phyloP scores from a whole-genome alignment of 345 rosid genomes.

The Raphanus raphanistrum region DNA sequence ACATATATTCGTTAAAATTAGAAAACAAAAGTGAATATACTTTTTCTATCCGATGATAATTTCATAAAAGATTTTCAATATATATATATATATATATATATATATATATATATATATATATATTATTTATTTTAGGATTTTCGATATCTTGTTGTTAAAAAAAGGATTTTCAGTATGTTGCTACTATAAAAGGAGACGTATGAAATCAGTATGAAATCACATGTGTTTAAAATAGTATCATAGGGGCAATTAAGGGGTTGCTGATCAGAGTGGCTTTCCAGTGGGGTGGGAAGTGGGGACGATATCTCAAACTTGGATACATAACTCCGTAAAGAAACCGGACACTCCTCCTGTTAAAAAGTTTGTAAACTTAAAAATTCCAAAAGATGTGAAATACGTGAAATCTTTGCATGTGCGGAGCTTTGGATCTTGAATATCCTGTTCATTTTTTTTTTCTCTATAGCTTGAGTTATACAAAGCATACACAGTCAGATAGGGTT shows the following conservation, averaged over 20 bases:
- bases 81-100: too few species aligned
- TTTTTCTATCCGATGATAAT: background rate
- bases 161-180: too few species aligned
- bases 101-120: background rate
- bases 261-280: conserved; percentile 10
- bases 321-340: conserved; percentile 33
- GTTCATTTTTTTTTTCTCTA: background rate
- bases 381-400: background rate
- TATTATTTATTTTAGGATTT: too few species aligned
- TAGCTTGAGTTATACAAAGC: background rate
- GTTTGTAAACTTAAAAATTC: background rate
- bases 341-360: background rate
- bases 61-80: background rate
- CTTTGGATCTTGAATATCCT: conserved; percentile 32
- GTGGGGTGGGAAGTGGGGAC: conserved; percentile 20
- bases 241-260: background rate
- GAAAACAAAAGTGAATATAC: background rate
- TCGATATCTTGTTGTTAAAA: too few species aligned
- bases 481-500: background rate
- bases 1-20: background rate
- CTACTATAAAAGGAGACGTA: background rate
- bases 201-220: too few species aligned
- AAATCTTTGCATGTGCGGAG: conserved; percentile 27
- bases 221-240: background rate
- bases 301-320: conserved; percentile 32